Conservation (phyloP, 2,329 filamentous ascomycete genomes). For the Cytospora piceae region DNA sequence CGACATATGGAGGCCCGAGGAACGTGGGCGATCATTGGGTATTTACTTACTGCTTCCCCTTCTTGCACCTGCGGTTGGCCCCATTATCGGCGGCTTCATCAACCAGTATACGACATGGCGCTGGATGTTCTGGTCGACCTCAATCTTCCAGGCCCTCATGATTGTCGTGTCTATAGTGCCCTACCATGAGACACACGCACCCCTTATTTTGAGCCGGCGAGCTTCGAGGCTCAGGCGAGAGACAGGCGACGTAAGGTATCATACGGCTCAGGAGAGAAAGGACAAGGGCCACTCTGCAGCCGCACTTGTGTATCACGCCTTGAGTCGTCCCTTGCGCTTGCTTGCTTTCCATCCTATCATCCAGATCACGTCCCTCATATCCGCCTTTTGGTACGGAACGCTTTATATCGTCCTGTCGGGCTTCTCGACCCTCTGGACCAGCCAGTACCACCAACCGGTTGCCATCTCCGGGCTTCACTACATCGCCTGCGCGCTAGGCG, state of each 20-base stretch:
- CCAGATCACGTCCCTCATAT: conserved; percentile 57
- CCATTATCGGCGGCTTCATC: conserved; percentile 46
- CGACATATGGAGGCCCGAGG: conserved; percentile 51
- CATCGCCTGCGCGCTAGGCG: conserved; percentile 65
- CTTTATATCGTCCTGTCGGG: conserved; percentile 67
- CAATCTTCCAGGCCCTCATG: conserved; percentile 46
- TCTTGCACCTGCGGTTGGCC: conserved; percentile 44
- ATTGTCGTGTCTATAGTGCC: conserved; percentile 38
- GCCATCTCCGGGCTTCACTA: conserved; percentile 68
- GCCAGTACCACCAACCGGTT: conserved; percentile 57
- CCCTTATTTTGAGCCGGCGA: conserved; percentile 38
- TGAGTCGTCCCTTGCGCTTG: conserved; percentile 60
- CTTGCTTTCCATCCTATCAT: conserved; percentile 63
- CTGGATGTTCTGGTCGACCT: conserved; percentile 50
- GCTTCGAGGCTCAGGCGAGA: conserved; percentile 11
- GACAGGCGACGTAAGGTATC: conserved; percentile 34
- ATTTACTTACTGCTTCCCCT: conserved; percentile 46
- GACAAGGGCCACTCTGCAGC: conserved; percentile 37
- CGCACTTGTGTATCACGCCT: conserved; percentile 39
- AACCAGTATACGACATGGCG: conserved; percentile 43
- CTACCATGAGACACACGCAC: conserved; percentile 45
- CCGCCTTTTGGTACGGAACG: conserved; percentile 63
- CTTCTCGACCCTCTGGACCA: conserved; percentile 58
- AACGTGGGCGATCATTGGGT: conserved; percentile 47
- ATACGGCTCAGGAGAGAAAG: conserved; percentile 44